Base-by-base conservation (phyloP, 768 basidiomycete species). In the Obba rivulosa region DNA sequence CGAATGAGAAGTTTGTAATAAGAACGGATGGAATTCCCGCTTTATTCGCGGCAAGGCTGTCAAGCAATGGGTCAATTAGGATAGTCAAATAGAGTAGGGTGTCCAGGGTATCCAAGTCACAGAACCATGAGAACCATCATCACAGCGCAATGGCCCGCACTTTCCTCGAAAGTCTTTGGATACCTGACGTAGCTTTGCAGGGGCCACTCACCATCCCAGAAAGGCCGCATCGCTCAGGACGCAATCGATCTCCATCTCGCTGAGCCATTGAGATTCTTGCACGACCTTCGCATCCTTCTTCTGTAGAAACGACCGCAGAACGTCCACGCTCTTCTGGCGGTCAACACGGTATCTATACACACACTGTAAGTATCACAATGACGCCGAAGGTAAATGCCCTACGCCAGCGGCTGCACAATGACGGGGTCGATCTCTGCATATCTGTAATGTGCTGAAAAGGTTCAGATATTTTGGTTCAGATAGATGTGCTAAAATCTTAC, bases 1-100 rank as follows among this genome's bases (percentile, higher is more conserved):
- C 87, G 63, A 90, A 91, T 0, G 86, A 84, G 61, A 91, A 91
- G 67, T 91, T 91, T 38, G 86, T 87, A 54, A 89, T 75, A 16
- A 91, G 68, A 35, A 82, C 70, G 1, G 83, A 83, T 1, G 86
- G 87, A n/a, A 89, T 69, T 1, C 76, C 73, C 0, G 80, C 76
- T 34, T 69, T 61, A 39, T 80, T 77, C 2, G 85, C 87, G 1
- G 87, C 85, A 31, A 83, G 71, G 57, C 85, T 87, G n/a, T n/a
- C n/a, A n/a, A n/a, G n/a, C n/a, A n/a, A n/a, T n/a, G n/a, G n/a
- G n/a, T n/a, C n/a, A n/a, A n/a, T n/a, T n/a, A n/a, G n/a, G n/a
- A n/a, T n/a, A n/a, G n/a, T n/a, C n/a, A n/a, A n/a, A n/a, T n/a
- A n/a, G n/a, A n/a, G n/a, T n/a, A n/a, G n/a, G n/a, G 22, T 16